Evolutionary conservation across 176 grass and related monocot species (phyloP), one percentile per base, ranked within the genome.

Genomic region (Rhynchospora pubera): DNA sequence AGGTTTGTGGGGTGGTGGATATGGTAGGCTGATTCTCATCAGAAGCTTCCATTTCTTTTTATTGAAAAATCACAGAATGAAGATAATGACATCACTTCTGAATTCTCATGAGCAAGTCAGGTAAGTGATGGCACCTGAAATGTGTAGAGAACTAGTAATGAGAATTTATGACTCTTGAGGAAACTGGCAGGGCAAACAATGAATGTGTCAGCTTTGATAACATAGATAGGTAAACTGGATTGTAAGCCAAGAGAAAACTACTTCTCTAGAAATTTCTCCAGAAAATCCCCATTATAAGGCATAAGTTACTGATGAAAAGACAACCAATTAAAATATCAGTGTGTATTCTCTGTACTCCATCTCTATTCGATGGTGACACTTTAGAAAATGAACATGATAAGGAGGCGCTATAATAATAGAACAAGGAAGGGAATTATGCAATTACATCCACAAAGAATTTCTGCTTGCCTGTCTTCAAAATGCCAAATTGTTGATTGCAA

Each of bases 1-100:
- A 86, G 70, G 80, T 90, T 84, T 85, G 88, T 86, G 93, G 89
- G 16, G 97, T 91, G 83, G 81, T 90, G 18, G 85, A 87, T 6
- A 82, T 43, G 62, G 82, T 89, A 26, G 86, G 88, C 78, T 93
- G 85, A 65, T 91, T 86, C 57, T 93, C 65, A 50, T 89, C 85
- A 44, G 85, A 32, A 71, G 23, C 72, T 23, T 99, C 91, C 96
- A 99, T 98, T 63, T 83, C 60, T 87, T 59, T 65, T 75, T 87
- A 59, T 24, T 46, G 76, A 60, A 30, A 63, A 52, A 50, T 52
- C 62, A 63, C 43, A 5, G 61, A 62, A 44, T 67, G 82, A 83
- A 43, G 16, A 88, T 32, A 55, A 56, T 84, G 62, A 44, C 79
- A 82, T 82, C 22, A 52, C 62, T 69, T n/a, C 34, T 82, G 42